Conservation (phyloP, 495 filamentous ascomycete species). For the Penicillium waksmanii region DNA sequence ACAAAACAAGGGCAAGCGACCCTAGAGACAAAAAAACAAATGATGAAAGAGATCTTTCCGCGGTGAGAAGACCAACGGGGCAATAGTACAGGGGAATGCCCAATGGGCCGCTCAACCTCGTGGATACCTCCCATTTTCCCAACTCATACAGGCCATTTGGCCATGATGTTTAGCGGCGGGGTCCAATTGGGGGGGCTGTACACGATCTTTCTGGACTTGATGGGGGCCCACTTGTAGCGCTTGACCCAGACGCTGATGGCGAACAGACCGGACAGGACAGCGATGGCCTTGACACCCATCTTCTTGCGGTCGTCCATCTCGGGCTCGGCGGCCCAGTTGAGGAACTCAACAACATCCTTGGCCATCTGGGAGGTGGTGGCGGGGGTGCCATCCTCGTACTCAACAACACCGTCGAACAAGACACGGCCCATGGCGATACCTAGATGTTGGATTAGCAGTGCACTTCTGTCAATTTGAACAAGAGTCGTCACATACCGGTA, state of each 20-base stretch:
- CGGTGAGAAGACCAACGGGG: conserved; percentile 32
- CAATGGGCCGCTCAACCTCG: conserved; percentile 32
- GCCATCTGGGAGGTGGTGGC: conserved; percentile 98
- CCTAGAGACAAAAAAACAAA: conserved; percentile 39
- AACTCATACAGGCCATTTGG: conserved; percentile 38
- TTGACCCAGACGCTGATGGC: conserved; percentile 96
- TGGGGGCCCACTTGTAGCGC: conserved; percentile 94
- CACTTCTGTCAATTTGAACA: neutral
- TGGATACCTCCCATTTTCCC: conserved; percentile 38
- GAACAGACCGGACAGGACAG: conserved; percentile 74
- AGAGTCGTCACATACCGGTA: conserved; percentile 60
- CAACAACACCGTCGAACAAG: conserved; percentile 94
- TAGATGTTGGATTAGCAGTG: conserved; percentile 31
- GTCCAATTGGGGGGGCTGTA: conserved; percentile 74
- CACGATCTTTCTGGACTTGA: conserved; percentile 93
- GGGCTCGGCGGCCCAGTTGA: conserved; percentile 98
- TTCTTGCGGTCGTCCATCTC: conserved; percentile 99
- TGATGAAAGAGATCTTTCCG: conserved; percentile 30
- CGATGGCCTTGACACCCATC: conserved; percentile 96
- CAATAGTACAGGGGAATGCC: conserved; percentile 36
- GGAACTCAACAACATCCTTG: conserved; percentile 97
- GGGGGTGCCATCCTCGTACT: conserved; percentile 96
- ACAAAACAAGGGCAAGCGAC: conserved; percentile 45
- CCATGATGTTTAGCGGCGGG: conserved; percentile 44
- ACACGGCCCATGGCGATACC: conserved; percentile 99